Conservation (phyloP, 306 rosid genomes). For the Medicago lupulina region DNA sequence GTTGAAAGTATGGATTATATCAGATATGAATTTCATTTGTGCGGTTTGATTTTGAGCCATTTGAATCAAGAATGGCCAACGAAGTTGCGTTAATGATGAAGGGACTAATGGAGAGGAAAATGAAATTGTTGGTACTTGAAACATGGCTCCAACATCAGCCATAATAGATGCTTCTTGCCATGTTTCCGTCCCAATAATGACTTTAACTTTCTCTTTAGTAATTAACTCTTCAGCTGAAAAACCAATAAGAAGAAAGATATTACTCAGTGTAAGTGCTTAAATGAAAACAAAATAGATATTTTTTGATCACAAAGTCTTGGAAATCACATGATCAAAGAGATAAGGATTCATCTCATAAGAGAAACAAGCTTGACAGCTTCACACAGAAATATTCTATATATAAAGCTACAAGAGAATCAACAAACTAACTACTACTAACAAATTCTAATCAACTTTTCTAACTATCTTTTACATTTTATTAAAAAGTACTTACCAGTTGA, state of each 20-base stretch:
- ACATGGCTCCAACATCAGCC: slow-evolving; percentile 54
- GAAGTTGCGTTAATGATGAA: slow-evolving; percentile 46
- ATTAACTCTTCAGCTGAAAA: slow-evolving; percentile 54
- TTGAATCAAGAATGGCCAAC: slow-evolving; percentile 68
- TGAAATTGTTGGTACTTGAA: slow-evolving; percentile 57
- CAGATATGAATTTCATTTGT: slow-evolving; percentile 60
- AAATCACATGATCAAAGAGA: neutral
- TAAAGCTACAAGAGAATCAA: no score
- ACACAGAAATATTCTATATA: no score
- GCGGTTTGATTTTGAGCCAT: slow-evolving; percentile 45
- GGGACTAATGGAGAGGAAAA: slow-evolving; percentile 52
- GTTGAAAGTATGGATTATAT: slow-evolving; percentile 37
- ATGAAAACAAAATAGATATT: no score
- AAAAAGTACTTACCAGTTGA: slow-evolving; percentile 45
- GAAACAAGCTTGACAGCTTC: no score
- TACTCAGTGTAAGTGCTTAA: neutral
- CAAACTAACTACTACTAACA: no score
- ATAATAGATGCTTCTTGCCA: slow-evolving; percentile 68
- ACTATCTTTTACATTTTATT: no score
- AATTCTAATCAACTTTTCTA: no score
- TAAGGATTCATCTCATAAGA: no score
- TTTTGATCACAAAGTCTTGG: no score
- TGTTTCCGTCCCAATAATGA: slow-evolving; percentile 55
- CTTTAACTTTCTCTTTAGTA: slow-evolving; percentile 46
- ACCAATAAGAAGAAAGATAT: slow-evolving; percentile 26